Base-by-base conservation (phyloP, 169 alveolate species). In the Neospora caninum region DNA sequence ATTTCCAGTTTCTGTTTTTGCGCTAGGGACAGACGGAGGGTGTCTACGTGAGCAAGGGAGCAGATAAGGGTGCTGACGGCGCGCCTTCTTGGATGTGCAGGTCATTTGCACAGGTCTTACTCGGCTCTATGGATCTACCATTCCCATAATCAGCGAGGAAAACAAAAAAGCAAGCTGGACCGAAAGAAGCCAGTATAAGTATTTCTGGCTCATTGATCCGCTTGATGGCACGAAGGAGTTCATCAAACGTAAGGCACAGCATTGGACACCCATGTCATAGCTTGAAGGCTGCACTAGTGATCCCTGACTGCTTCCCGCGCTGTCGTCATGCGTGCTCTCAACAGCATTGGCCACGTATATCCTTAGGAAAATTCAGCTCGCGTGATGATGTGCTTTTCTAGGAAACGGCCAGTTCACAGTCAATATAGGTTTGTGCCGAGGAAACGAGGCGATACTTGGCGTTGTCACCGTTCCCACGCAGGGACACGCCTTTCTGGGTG, bases 141-240 rank as follows among this genome's bases (percentile, higher is more conserved):
- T 95, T 73, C 96, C 96, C 42, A 67, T 95, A 31, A 73, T 95
- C 87, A 84, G 95, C 53, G 96, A 95, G 86, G 96, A 95, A 73
- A 87, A 94, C 78, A 80, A 78, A 36, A 36, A 84, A 22, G 78
- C 27, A 22, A 10, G 69, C 67, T 82, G 89, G 89, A 36, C 6
- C 20, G 67, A 82, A 29, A 39, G 89, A 29, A 39, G 67, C 53
- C 43, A 39, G 38, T 82, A 41, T 43, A 41, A 18, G 22, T 82
- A 82, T 58, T 94, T 94, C 69, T 96, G 96, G 96, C 88, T 94
- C 38, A 80, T 96, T 6, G 97, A 96, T 84, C 97, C 97, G 4
- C 95, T 96, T 31, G 97, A 96, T 69, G 97, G 97, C 7, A 96
- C 97, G n/a, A 96, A 96, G 36, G 97, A 96, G 86, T 96, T 96